These are phyloP conservation scores for Eurotiales sp. DNA, from an alignment of 2,329 filamentous ascomycete species.

Conservation along the genomic window DNA sequence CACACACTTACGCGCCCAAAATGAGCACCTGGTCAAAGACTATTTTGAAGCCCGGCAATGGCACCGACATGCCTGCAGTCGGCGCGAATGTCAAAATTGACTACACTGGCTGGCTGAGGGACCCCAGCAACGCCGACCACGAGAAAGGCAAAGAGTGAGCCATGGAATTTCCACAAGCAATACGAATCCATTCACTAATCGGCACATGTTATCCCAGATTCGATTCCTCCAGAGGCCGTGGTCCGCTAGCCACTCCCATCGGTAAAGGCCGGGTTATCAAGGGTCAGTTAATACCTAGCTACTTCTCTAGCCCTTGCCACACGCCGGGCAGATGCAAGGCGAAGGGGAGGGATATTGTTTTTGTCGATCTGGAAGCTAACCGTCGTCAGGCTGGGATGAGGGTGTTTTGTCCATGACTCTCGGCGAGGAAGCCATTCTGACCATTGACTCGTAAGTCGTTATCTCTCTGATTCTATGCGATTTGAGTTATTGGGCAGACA, in stretches of 20 bases:
- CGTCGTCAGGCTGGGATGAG: constrained; percentile 70
- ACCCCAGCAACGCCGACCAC: constrained; percentile 58
- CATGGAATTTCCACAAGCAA: constrained; percentile 11
- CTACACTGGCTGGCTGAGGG: constrained; percentile 85
- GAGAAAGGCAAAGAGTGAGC: constrained; percentile 65
- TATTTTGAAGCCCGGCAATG: constrained; percentile 58
- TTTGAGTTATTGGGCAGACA: background rate
- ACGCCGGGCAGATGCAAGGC: too few species aligned
- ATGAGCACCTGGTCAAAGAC: constrained; percentile 72
- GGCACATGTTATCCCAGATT: constrained; percentile 58
- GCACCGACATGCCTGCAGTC: constrained; percentile 54
- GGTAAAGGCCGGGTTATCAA: constrained; percentile 81
- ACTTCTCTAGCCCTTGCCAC: background rate
- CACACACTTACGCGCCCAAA: constrained; percentile 11
- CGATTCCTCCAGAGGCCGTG: constrained; percentile 72
- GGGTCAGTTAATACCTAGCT: constrained; percentile 55
- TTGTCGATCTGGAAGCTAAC: background rate
- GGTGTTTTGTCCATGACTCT: constrained; percentile 81
- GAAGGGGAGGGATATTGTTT: constrained; percentile 10
- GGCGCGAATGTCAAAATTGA: constrained; percentile 80
- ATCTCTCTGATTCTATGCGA: constrained; percentile 16
- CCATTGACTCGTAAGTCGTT: constrained; percentile 66
- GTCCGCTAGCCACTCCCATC: constrained; percentile 72
- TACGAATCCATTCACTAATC: constrained; percentile 7
- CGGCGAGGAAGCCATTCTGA: constrained; percentile 83